Evolutionary conservation across 148 eudicot species (phyloP).

Genomic region (Chenopodium suecicum): DNA sequence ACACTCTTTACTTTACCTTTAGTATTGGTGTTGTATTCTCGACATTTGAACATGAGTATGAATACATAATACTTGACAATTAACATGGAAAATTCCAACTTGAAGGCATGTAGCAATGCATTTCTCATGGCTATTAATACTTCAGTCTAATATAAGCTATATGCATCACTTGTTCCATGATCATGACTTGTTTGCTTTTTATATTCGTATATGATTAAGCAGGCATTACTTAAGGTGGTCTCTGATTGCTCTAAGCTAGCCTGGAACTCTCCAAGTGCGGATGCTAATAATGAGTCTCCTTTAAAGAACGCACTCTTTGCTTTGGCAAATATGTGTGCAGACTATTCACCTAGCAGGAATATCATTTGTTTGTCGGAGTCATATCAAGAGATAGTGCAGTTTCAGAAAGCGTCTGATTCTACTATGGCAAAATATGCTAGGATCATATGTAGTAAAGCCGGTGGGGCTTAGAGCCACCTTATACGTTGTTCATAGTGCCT

Average conservation of each 20-base stretch:
- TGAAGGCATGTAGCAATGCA: too few species aligned
- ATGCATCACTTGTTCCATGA: neutral
- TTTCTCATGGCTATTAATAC: neutral
- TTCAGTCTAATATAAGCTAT: neutral
- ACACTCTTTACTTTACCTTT: neutral
- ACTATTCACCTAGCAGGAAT: constrained; percentile 62
- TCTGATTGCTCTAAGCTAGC: constrained; percentile 66
- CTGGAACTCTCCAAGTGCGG: constrained; percentile 51
- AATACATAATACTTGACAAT: too few species aligned
- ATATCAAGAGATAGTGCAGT: constrained; percentile 52
- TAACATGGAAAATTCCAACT: too few species aligned
- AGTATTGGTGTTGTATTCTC: too few species aligned
- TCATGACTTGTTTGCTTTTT: neutral
- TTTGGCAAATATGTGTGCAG: constrained; percentile 74
- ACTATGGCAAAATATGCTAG: constrained; percentile 67
- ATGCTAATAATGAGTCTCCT: constrained; percentile 63
- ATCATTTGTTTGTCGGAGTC: constrained; percentile 63
- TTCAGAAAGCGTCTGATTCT: constrained; percentile 68
- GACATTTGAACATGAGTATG: too few species aligned
- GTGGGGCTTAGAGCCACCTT: constrained; percentile 9
- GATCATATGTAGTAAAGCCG: constrained; percentile 34
- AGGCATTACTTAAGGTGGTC: constrained; percentile 81
- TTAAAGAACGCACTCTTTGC: constrained; percentile 78
- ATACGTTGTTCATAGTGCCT: neutral
- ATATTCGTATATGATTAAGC: constrained; percentile 7